Conservation (phyloP, 371 early-diverging fungal species). For the Actinomucor elegans region DNA sequence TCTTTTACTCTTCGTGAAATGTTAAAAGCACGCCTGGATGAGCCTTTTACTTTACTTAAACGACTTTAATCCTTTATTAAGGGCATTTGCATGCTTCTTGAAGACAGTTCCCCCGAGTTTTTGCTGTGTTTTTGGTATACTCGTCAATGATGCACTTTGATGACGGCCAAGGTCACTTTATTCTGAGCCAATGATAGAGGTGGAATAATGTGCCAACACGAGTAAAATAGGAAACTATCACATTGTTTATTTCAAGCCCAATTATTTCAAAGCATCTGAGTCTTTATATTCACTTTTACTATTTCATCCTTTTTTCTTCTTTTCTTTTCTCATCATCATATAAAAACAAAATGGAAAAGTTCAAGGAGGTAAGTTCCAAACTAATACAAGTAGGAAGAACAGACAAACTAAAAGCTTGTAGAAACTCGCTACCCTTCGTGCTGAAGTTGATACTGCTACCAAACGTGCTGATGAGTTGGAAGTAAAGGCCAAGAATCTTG, state of each 20-base stretch:
- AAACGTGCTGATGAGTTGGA: constrained; percentile 69
- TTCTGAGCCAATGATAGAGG: constrained; percentile 2
- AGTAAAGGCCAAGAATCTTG: constrained; percentile 52
- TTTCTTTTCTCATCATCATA: constrained; percentile 8
- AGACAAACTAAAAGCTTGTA: constrained; percentile 14
- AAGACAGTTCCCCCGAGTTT: too few relatives aligned
- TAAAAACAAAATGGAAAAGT: constrained; percentile 30
- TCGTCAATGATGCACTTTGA: too few relatives aligned
- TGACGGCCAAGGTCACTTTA: too few relatives aligned
- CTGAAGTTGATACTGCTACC: constrained; percentile 63
- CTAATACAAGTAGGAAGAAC: background rate
- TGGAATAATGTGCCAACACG: constrained; percentile 4
- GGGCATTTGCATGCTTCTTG: too few relatives aligned
- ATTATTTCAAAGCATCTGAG: background rate
- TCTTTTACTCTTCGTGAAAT: too few relatives aligned
- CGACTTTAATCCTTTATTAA: background rate
- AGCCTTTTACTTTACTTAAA: background rate
- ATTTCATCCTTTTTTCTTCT: constrained; percentile 3
- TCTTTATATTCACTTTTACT: background rate
- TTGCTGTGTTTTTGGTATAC: too few relatives aligned
- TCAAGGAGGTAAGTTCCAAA: constrained; percentile 26
- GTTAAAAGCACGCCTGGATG: too few relatives aligned
- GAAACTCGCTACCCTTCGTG: constrained; percentile 70
- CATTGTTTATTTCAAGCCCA: constrained; percentile 21
- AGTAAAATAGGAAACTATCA: constrained; percentile 16